Evolutionary conservation across 176 grass and related monocot species (phyloP).

Genomic region (Triticum urartu): DNA sequence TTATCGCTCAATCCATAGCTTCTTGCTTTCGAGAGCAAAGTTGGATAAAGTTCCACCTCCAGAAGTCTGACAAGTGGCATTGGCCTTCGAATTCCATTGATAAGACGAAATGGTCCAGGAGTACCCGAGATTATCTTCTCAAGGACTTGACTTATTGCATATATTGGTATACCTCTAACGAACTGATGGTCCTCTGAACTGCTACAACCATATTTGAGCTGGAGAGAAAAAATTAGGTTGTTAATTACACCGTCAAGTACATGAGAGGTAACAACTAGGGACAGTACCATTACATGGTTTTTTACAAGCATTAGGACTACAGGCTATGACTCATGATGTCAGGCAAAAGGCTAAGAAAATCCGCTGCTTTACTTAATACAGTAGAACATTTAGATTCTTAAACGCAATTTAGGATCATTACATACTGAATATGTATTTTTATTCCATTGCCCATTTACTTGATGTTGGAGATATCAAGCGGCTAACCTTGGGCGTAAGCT

Average conservation of each 20-base stretch:
- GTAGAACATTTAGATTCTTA: not conserved
- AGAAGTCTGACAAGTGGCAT: slow-evolving; percentile 87
- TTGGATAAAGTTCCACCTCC: slow-evolving; percentile 97
- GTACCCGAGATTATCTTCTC: slow-evolving; percentile 73
- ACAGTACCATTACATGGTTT: not conserved
- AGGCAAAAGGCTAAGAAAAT: not conserved
- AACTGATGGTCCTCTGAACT: slow-evolving; percentile 97
- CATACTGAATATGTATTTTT: not conserved
- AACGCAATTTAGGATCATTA: not conserved
- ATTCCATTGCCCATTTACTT: slow-evolving; percentile 21
- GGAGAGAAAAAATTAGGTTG: slow-evolving; percentile 25
- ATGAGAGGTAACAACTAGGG: not conserved
- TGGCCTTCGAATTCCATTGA: slow-evolving; percentile 76
- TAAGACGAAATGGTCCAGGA: slow-evolving; percentile 64
- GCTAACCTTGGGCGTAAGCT: slow-evolving; percentile 51
- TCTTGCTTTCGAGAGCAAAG: slow-evolving; percentile 98
- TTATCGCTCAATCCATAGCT: slow-evolving; percentile 87
- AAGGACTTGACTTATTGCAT: slow-evolving; percentile 91
- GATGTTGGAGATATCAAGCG: slow-evolving; percentile 22
- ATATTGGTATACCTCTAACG: slow-evolving; percentile 98
- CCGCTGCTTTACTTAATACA: not conserved
- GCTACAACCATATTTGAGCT: slow-evolving; percentile 93
- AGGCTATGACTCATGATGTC: not conserved
- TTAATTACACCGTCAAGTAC: not conserved
- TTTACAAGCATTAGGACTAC: slow-evolving; percentile 23